Evolutionary conservation across 305 asterid species (phyloP), one percentile per base, ranked within the genome.

Genomic region (Ilex paraguariensis): DNA sequence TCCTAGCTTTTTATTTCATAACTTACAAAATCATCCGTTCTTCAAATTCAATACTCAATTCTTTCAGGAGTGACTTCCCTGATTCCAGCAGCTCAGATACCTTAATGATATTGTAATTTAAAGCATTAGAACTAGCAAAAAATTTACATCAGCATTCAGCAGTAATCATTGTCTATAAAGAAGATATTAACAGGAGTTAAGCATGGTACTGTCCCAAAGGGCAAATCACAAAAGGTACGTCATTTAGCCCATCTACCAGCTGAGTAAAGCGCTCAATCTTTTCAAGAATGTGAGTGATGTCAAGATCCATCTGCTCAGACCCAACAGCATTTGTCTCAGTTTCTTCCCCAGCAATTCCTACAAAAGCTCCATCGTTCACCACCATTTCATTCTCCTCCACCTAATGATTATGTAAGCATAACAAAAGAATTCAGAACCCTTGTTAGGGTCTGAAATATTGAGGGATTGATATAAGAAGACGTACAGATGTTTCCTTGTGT

Each of bases 21-120:
- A 74, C 98, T 89, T 79, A 92, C 98, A 68, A 53, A 67, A 85
- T 74, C 73, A 92, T 56, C 61, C 82, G 81, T 67, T 87, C 97
- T 78, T 92, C 98, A 64, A 92, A 89, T 50, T 85, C 91, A 69
- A 81, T 69, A 66, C 81, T 82, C 77, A 87, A 65, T 72, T 86
- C 95, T 78, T 83, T 84, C 81, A 92, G 84, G 96, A 85, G 78
- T 8, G 85, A 70, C 87, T 87, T 92, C 81, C 95, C 97, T 45
- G 95, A 89, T 66, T 89, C 97, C 68, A 87, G 85, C 73, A 92
- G 81, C 77, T 87, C 95, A 3, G 96, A 92, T 65, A 85, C 92
- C 97, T 89, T 68, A 48, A 72, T 40, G 16, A 58, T 65, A 63
- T 62, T 63, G 73, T 54, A 65, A 59, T 61, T 66, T 70, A 61